Base-by-base conservation (phyloP, 306 rosid species). In the Myrica gale region DNA sequence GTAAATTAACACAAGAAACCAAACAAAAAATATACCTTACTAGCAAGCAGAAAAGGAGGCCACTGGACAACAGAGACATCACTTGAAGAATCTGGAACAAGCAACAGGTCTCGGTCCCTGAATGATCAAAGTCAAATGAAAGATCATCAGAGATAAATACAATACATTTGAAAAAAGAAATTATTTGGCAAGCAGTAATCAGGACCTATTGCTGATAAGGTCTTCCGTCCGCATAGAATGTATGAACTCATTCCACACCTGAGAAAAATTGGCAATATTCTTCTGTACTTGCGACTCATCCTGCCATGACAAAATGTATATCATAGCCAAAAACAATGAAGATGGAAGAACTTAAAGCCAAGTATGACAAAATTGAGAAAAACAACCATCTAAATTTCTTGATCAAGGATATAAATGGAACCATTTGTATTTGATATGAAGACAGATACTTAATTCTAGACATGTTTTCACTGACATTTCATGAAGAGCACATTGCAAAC, bases 11-110 rank as follows among this genome's bases (percentile, higher is more conserved):
- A 66, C 44, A 56, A 17, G 46, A 52, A 77, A 71, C 54, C 57
- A 76, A 80, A 77, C 74, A 75, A 78, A 76, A 50, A 44, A 76
- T 63, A 74, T 87, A 92, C 98, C 94, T 95, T 95, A 74, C 98
- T 92, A 81, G 98, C 98, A 82, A 95, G 98, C 87, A 95, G 81
- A 86, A 95, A 95, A 48, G 98, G 98, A 76, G 98, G 98, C 98
- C 98, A 95, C 88, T 92, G 98, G 73, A 95, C 83, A 75, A 92
- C 96, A 74, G 93, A 79, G 77, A 85, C 83, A 41, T 82, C 83
- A 68, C 20, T 72, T 69, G 97, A 87, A 77, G 68, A 80, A 83
- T 84, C 87, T 32, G 98, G 98, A 55, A 95, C 97, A 76, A 87
- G 91, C 83, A 95, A 88, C 83, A 95, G 79, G 88, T 95, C 93